These are phyloP conservation scores for Ballota nigra DNA, from an alignment of 257 asterid genomes.

Conservation along the genomic window DNA sequence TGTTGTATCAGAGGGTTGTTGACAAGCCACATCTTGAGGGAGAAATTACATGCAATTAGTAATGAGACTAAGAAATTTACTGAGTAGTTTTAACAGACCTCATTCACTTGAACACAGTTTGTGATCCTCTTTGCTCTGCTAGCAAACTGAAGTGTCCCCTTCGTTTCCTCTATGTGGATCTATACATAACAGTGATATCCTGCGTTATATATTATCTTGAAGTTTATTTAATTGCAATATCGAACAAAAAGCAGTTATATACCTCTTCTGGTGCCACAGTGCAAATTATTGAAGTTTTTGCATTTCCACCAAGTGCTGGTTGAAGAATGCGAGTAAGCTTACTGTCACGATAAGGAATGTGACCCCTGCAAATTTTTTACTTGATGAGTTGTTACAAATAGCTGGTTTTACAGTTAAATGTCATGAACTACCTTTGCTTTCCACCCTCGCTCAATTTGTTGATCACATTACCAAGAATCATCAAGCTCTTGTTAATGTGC, in stretches of 20 bases:
- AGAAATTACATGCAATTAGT: neutral
- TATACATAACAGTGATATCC: conserved; percentile 24
- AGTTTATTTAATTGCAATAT: conserved; percentile 4
- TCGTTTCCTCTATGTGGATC: conserved; percentile 91
- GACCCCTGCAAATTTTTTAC: conserved; percentile 55
- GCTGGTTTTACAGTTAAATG: neutral
- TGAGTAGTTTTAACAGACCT: conserved; percentile 47
- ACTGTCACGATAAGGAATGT: conserved; percentile 98
- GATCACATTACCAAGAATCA: conserved; percentile 96
- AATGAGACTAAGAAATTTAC: conserved; percentile 7
- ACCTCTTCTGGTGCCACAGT: conserved; percentile 99
- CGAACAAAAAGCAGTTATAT: conserved; percentile 13
- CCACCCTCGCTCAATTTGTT: conserved; percentile 95
- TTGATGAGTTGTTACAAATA: conserved; percentile 21
- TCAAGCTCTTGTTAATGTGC: conserved; percentile 95
- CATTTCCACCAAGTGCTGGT: conserved; percentile 99
- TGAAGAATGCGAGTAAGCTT: conserved; percentile 98
- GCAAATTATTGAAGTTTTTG: conserved; percentile 95
- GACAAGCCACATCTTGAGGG: conserved; percentile 11
- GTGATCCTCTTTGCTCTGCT: conserved; percentile 97
- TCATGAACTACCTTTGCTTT: conserved; percentile 70
- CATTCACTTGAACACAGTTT: conserved; percentile 98
- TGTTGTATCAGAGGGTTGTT: neutral
- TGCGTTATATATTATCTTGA: conserved; percentile 2
- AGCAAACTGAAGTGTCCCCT: conserved; percentile 97